These are phyloP conservation scores for Schizophyllum amplum DNA, from an alignment of 1,284 basidiomycete species.

Conservation along the genomic window DNA sequence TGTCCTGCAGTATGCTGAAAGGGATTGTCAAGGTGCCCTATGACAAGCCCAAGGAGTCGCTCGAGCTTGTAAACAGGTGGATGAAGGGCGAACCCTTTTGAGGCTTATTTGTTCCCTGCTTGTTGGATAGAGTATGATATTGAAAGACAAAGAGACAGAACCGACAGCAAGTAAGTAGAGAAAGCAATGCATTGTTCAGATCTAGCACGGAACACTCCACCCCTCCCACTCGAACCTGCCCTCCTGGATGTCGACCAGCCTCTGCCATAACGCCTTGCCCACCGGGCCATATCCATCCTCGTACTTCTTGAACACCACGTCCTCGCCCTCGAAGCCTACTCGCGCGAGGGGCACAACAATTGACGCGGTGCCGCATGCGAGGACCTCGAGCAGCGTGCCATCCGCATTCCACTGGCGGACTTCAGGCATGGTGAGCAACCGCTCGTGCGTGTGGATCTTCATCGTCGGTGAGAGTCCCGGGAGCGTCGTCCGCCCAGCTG, in stretches of 20 bases:
- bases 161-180: background rate
- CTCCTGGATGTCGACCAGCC: constrained; percentile 58
- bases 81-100: constrained; percentile 19
- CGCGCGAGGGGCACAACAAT: constrained; percentile 51
- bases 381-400: constrained; percentile 62
- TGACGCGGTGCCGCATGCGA: constrained; percentile 69
- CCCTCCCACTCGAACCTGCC: constrained; percentile 40
- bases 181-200: background rate
- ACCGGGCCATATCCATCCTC: constrained; percentile 31
- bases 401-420: constrained; percentile 37
- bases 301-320: constrained; percentile 40
- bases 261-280: constrained; percentile 44
- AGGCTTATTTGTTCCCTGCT: background rate
- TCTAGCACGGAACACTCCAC: constrained; percentile 23
- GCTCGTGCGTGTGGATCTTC: constrained; percentile 50
- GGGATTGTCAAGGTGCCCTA: constrained; percentile 35
- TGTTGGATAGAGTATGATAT: background rate
- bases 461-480: constrained; percentile 29
- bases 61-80: constrained; percentile 40
- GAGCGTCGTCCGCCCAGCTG: constrained; percentile 24
- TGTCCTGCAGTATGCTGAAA: background rate
- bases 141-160: background rate
- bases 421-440: constrained; percentile 55
- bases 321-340: constrained; percentile 45
- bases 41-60: constrained; percentile 40